Conservation (phyloP, 805 yeast species). For the Wickerhamomyces alni region DNA sequence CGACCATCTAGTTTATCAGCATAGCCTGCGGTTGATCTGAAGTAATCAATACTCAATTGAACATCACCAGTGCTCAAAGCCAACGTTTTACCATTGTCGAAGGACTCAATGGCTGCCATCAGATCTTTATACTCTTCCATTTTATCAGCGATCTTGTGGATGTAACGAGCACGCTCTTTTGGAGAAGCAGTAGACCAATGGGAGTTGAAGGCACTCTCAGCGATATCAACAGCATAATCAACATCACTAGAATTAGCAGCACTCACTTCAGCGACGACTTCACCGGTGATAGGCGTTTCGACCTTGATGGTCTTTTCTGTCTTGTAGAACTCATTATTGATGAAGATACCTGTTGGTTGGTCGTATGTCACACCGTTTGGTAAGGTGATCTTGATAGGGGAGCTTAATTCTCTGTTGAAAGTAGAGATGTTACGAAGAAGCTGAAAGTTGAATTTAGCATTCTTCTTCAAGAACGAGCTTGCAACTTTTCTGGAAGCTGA, state of each 20-base stretch:
- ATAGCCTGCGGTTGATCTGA: conserved; percentile 70
- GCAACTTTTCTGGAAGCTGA: not conserved
- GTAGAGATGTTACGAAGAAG: conserved; percentile 8
- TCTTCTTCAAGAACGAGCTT: not conserved
- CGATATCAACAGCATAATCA: conserved; percentile 63
- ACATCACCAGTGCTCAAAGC: conserved; percentile 64
- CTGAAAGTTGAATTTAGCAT: not conserved
- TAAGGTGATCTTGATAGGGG: conserved; percentile 39
- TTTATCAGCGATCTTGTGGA: conserved; percentile 62
- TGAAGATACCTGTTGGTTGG: conserved; percentile 87
- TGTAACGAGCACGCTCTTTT: conserved; percentile 41
- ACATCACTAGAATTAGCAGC: conserved; percentile 60
- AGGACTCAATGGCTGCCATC: conserved; percentile 62
- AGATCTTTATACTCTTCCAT: conserved; percentile 58
- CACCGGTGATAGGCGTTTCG: conserved; percentile 59
- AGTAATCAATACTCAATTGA: conserved; percentile 53
- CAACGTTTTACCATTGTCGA: conserved; percentile 75
- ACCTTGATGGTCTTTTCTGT: conserved; percentile 51
- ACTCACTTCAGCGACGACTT: conserved; percentile 49
- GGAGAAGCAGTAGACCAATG: conserved; percentile 60
- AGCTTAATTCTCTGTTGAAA: conserved; percentile 20
- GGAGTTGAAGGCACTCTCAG: conserved; percentile 53
- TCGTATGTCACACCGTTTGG: conserved; percentile 63
- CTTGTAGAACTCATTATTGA: conserved; percentile 73
- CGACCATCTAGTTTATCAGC: conserved; percentile 67